phyloP scores from a whole-genome alignment of 2,329 filamentous ascomycete species.

The Ascochyta pisi region DNA sequence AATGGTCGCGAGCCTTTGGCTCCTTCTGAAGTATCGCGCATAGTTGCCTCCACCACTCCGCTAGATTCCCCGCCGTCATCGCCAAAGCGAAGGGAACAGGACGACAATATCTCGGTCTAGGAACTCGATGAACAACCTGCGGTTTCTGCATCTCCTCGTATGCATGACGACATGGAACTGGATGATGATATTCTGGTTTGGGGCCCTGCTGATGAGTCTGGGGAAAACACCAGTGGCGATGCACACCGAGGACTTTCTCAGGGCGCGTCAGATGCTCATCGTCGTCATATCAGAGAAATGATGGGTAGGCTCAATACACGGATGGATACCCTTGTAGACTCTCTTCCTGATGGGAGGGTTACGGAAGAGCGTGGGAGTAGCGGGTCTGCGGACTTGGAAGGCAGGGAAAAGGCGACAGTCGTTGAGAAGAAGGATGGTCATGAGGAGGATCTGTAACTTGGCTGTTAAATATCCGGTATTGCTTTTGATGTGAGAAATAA shows the following conservation, averaged over 20 bases:
- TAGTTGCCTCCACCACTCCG: neutral
- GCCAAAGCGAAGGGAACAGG: neutral
- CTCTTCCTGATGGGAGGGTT: neutral
- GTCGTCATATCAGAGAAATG: neutral
- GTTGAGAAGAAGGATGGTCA: too few relatives aligned
- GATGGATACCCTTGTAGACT: neutral
- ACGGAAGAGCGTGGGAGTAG: neutral
- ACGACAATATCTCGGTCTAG: neutral
- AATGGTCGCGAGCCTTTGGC: too few relatives aligned
- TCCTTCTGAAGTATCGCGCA: neutral
- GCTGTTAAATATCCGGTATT: too few relatives aligned
- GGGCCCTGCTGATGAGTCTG: neutral
- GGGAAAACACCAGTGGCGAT: too few relatives aligned
- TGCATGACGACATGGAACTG: neutral
- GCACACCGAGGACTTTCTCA: neutral
- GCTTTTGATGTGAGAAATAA: too few relatives aligned
- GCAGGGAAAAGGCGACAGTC: neutral
- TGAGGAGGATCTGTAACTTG: too few relatives aligned
- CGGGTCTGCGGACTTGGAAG: neutral
- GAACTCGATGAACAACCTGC: neutral
- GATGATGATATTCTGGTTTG: neutral
- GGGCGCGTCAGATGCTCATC: neutral
- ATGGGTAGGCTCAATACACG: neutral
- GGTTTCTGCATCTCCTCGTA: neutral
- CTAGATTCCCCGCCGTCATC: neutral